These are phyloP conservation scores for Isatis tinctoria DNA, from an alignment of 345 rosid species.

Conservation along the genomic window DNA sequence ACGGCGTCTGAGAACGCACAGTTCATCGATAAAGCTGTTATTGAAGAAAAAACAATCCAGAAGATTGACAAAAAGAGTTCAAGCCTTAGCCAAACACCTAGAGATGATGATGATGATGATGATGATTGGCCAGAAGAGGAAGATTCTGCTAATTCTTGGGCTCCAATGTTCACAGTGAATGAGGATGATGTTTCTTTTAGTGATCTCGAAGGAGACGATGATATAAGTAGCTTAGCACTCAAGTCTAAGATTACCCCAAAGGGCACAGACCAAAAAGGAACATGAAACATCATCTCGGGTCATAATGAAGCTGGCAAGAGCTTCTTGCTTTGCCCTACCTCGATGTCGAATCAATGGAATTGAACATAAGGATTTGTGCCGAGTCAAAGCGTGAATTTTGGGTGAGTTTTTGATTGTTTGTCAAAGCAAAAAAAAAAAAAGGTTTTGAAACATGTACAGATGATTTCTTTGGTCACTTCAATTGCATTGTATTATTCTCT, in stretches of 20 bases:
- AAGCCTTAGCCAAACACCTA: conserved; percentile 32
- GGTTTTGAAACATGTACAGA: conserved; percentile 38
- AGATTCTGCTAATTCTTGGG: conserved; percentile 45
- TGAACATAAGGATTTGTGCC: conserved; percentile 22
- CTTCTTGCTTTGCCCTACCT: conserved; percentile 10
- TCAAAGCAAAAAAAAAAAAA: conserved; percentile 1
- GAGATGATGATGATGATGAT: conserved; percentile 51
- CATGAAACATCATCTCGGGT: conserved; percentile 1
- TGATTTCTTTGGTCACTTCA: conserved; percentile 5
- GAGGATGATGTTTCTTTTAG: conserved; percentile 97
- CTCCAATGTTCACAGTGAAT: conserved; percentile 48
- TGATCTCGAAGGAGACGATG: conserved; percentile 95
- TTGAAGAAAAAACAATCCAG: conserved; percentile 50
- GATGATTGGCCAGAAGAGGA: conserved; percentile 93
- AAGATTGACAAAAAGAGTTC: conserved; percentile 32
- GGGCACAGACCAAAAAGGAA: conserved; percentile 2
- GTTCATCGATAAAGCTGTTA: conserved; percentile 66
- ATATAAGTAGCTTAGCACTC: conserved; percentile 35
- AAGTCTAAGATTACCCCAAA: conserved; percentile 23
- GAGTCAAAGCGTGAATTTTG: conserved; percentile 19
- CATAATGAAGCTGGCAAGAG: neutral
- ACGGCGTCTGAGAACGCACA: conserved; percentile 45
- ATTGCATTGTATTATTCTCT: conserved; percentile 18
- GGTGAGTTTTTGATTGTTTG: conserved; percentile 31
- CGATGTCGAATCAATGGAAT: conserved; percentile 14